Evolutionary conservation across 2,329 filamentous ascomycete genomes (phyloP).

Genomic region (Hymenoscyphus linearis): DNA sequence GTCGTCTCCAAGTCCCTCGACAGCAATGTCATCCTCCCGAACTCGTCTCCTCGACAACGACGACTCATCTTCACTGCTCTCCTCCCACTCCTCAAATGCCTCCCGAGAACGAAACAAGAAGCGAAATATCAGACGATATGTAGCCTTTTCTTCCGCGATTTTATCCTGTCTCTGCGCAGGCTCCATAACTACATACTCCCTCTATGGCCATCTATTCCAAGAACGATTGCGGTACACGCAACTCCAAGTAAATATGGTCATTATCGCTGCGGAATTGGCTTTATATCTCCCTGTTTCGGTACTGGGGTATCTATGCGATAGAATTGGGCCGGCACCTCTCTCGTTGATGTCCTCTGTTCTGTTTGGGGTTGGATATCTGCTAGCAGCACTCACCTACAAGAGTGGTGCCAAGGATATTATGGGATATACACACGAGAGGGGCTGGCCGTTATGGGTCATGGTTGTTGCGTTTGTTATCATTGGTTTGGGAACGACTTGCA

Average conservation of each 20-base stretch:
- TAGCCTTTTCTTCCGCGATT: slow-evolving; percentile 51
- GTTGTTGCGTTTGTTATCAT: slow-evolving; percentile 77
- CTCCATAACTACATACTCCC: slow-evolving; percentile 86
- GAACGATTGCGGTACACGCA: slow-evolving; percentile 82
- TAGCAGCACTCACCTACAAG: slow-evolving; percentile 74
- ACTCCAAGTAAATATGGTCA: slow-evolving; percentile 84
- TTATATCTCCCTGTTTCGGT: slow-evolving; percentile 90
- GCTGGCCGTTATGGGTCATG: slow-evolving; percentile 77
- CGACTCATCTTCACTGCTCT: slow-evolving; percentile 15
- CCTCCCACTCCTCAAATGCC: slow-evolving; percentile 17
- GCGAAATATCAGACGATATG: slow-evolving; percentile 27
- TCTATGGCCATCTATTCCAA: slow-evolving; percentile 90
- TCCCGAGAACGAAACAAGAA: slow-evolving; percentile 17
- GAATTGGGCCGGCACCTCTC: slow-evolving; percentile 72
- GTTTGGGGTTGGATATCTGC: slow-evolving; percentile 75
- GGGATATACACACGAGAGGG: slow-evolving; percentile 40
- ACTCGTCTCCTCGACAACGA: slow-evolving; percentile 23
- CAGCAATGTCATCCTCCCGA: slow-evolving; percentile 18
- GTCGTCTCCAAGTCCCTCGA: not conserved
- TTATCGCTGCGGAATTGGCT: slow-evolving; percentile 79
- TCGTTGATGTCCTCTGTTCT: slow-evolving; percentile 66
- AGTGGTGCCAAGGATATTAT: slow-evolving; percentile 43
- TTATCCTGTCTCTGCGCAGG: slow-evolving; percentile 70
- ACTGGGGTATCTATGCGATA: slow-evolving; percentile 88
- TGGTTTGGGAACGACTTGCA: slow-evolving; percentile 76